These are phyloP conservation scores for Pyrenophora seminiperda DNA, from an alignment of 2,329 filamentous ascomycete genomes.

Conservation along the genomic window DNA sequence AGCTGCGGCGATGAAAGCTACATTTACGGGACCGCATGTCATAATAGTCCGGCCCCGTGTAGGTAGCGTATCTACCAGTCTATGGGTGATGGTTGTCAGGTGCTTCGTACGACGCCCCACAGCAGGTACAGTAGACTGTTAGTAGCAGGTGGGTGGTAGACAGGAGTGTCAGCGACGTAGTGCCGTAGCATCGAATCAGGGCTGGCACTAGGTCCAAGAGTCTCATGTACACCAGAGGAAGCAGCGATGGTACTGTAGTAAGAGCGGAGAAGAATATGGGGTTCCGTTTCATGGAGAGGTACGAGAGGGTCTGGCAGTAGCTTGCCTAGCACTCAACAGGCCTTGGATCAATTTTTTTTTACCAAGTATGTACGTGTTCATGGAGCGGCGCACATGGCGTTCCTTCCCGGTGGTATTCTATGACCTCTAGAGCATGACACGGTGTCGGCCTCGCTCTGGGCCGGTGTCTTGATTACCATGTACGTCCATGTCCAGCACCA, in stretches of 20 bases:
- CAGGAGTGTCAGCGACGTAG: no score
- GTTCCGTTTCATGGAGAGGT: conserved; percentile 22
- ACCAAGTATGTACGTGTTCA: background rate
- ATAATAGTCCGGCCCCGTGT: no score
- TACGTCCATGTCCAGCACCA: conserved; percentile 2
- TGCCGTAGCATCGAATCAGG: background rate
- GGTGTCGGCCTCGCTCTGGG: conserved; percentile 1
- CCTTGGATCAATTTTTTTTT: background rate
- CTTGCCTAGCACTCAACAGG: conserved; percentile 17
- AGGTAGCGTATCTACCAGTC: no score
- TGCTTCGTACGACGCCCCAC: no score
- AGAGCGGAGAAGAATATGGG: conserved; percentile 18
- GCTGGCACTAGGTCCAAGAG: background rate
- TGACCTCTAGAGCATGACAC: no score
- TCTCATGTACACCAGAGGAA: conserved; percentile 1
- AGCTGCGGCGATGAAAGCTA: no score
- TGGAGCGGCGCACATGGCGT: background rate
- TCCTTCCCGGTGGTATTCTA: background rate
- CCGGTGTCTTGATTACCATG: conserved; percentile 5
- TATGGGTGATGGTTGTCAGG: no score
- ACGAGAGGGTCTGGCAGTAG: conserved; percentile 19
- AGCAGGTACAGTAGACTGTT: no score
- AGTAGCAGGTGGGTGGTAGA: no score
- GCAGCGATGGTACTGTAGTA: no score
- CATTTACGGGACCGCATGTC: no score